Percentiles rank a stretch among this genome's conserved stretches.
These are phyloP conservation scores for Gracilaria gracilis DNA, from an alignment of 23 red algal species.

Conservation along the genomic window DNA sequence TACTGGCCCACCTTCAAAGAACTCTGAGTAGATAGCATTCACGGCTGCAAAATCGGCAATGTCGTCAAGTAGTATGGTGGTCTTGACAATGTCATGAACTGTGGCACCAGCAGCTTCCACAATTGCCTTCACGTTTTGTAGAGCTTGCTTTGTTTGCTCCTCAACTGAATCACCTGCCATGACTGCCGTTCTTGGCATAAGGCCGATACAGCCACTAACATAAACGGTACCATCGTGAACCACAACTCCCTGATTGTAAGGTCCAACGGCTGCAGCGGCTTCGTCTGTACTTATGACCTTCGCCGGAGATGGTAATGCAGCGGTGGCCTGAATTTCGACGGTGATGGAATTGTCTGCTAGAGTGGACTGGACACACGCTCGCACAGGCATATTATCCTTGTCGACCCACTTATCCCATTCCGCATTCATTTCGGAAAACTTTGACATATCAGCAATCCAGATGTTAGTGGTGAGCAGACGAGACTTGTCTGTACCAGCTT, in stretches of 20 bases:
- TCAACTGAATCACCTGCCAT: slow-evolving; percentile 76
- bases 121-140: slow-evolving; percentile 88
- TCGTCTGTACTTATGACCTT: slow-evolving; percentile 66
- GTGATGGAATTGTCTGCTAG: slow-evolving; percentile 68
- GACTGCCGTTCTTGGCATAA: slow-evolving; percentile 69
- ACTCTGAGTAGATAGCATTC: slow-evolving; percentile 83
- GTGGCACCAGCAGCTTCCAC: slow-evolving; percentile 71
- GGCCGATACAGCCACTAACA: slow-evolving; percentile 96
- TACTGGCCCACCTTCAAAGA: slow-evolving; percentile 70
- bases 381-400: slow-evolving; percentile 73
- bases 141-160: slow-evolving; percentile 91
- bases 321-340: slow-evolving; percentile 90
- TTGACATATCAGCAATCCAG: slow-evolving; percentile 74
- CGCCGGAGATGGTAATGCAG: slow-evolving; percentile 78
- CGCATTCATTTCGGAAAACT: slow-evolving; percentile 77
- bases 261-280: slow-evolving; percentile 93
- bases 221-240: slow-evolving; percentile 84
- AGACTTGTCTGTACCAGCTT: slow-evolving; percentile 77
- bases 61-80: slow-evolving; percentile 87
- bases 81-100: slow-evolving; percentile 78
- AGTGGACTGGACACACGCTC: slow-evolving; percentile 74
- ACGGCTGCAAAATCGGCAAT: slow-evolving; percentile 93
- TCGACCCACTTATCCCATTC: slow-evolving; percentile 90
- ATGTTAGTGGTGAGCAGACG: slow-evolving; percentile 75
- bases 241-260: slow-evolving; percentile 90